Evolutionary conservation across 768 basidiomycete species (phyloP), one percentile per base, ranked within the genome.

Genomic region (Kwoniella heveanensis): DNA sequence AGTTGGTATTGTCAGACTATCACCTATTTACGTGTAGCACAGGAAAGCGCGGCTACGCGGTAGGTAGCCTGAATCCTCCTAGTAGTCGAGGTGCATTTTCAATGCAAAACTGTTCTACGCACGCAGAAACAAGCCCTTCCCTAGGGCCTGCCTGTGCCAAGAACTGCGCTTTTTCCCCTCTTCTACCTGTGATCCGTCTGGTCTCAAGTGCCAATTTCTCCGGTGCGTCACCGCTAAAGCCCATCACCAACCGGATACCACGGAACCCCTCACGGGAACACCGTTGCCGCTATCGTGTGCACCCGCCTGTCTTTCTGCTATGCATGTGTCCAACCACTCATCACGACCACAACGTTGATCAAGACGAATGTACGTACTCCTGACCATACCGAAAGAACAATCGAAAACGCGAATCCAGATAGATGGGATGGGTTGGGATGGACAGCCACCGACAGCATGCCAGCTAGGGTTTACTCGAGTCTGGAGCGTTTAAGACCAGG

Each of bases 141-240:
- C n/a, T n/a, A n/a, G n/a, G n/a, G n/a, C n/a, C n/a, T n/a, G n/a
- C 39, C 39, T 44, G 39, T 44, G 39, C 39, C 39, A 44, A 44
- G 39, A 44, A 44, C 39, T 44, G 39, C 39, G 39, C 39, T 44
- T 44, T 44, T 44, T 44, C 39, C 39, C 6, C 8, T 17, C 3
- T 3, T 17, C 9, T 44, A 19, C 8, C 39, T 44, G 39, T 8
- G n/a, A n/a, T n/a, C 3, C 19, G 8, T 17, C 39, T 44, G 39
- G 39, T 10, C 19, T 44, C 39, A 44, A 44, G 9, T 19, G n/a
- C 15, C 39, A 44, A 10, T 44, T 44, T 44, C 39, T 44, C 39
- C 39, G 39, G 39, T 44, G 39, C 39, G 39, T 44, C 39, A 44
- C 39, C 39, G n/a, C n/a, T n/a, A n/a, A n/a, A n/a, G 32, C 13